Evolutionary conservation across 2,329 filamentous ascomycete genomes (phyloP).

Genomic region (Monilinia laxa): DNA sequence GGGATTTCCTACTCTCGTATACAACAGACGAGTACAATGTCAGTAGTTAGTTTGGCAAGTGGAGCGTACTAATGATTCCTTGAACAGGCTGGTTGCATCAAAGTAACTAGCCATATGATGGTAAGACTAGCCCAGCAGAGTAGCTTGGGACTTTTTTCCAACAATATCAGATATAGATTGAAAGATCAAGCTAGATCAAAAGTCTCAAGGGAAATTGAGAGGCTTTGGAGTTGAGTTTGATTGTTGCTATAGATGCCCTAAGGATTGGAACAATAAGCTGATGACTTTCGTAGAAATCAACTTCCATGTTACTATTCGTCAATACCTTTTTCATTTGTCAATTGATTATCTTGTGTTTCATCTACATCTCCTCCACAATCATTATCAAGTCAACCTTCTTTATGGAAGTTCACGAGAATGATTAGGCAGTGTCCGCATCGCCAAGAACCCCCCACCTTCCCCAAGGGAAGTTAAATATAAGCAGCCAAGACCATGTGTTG

Average conservation of each 20-base stretch:
- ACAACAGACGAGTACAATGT: neutral
- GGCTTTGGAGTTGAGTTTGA: neutral
- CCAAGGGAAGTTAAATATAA: neutral
- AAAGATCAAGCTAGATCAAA: neutral
- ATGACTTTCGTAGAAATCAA: neutral
- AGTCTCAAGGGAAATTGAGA: too few species aligned
- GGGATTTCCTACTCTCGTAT: neutral
- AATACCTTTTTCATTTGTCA: neutral
- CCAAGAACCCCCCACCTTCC: constrained; percentile 19
- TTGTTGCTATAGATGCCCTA: neutral
- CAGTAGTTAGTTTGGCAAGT: neutral
- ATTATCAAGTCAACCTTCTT: neutral
- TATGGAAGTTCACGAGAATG: neutral
- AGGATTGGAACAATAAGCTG: neutral
- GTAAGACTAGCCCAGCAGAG: neutral
- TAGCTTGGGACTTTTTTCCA: neutral
- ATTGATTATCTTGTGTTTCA: neutral
- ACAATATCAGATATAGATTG: neutral
- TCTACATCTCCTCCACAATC: neutral
- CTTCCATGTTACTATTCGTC: neutral
- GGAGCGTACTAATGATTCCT: neutral
- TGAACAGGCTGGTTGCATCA: neutral
- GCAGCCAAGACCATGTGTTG: constrained; percentile 11
- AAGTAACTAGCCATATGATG: neutral
- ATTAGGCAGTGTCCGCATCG: constrained; percentile 11